Evolutionary conservation across 495 filamentous ascomycete genomes (phyloP).

Genomic region (Penicillium atrosanguineum): DNA sequence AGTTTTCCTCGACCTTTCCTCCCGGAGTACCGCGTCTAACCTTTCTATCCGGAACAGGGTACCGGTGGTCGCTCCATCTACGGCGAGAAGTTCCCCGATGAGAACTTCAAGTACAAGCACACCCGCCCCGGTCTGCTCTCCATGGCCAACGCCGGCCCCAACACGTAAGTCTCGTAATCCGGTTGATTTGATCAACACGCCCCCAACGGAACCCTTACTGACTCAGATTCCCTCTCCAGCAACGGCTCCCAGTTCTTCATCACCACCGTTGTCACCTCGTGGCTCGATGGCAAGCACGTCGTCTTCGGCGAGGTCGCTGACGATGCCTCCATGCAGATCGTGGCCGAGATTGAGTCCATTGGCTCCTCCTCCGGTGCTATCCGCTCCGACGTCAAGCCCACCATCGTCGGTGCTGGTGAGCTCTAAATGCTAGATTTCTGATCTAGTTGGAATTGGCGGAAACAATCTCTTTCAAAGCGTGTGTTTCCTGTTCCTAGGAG

Average conservation of each 20-base stretch:
- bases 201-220: slow-evolving; percentile 2
- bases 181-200: background rate
- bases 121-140: slow-evolving; percentile 83
- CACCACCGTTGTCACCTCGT: slow-evolving; percentile 86
- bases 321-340: slow-evolving; percentile 56
- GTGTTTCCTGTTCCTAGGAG: background rate
- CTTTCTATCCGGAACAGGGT: slow-evolving; percentile 40
- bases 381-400: slow-evolving; percentile 61
- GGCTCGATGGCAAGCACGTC: slow-evolving; percentile 96
- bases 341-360: slow-evolving; percentile 71
- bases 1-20: slow-evolving; percentile 26
- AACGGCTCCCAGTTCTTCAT: slow-evolving; percentile 99
- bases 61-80: slow-evolving; percentile 97
- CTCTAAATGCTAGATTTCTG: slow-evolving; percentile 36
- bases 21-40: background rate
- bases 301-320: slow-evolving; percentile 93
- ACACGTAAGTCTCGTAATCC: slow-evolving; percentile 55
- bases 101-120: slow-evolving; percentile 89
- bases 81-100: slow-evolving; percentile 94
- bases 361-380: slow-evolving; percentile 62
- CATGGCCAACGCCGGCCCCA: slow-evolving; percentile 96
- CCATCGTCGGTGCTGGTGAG: slow-evolving; percentile 61
- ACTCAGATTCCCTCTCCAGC: slow-evolving; percentile 43
- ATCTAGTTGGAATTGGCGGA: slow-evolving; percentile 12
- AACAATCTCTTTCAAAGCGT: slow-evolving; percentile 19